These are phyloP conservation scores for Crassisporium funariophilum DNA, from an alignment of 768 basidiomycete genomes.

Conservation along the genomic window DNA sequence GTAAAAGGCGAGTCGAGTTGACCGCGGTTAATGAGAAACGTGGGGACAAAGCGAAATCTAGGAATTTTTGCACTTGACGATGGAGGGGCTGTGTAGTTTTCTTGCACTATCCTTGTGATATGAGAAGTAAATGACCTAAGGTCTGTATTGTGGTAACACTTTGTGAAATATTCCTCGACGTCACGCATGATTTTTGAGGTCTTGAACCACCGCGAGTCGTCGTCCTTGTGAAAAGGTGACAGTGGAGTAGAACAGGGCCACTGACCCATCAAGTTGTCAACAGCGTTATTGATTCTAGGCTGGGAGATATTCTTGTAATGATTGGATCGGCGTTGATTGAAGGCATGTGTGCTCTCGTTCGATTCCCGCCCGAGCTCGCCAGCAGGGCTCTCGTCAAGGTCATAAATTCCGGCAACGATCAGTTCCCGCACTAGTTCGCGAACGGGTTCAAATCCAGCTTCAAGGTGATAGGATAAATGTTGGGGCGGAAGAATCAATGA, in stretches of 20 bases:
- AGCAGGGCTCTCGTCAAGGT: constrained; percentile 7
- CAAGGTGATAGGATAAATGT: constrained; percentile 18
- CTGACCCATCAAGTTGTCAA: constrained; percentile 14
- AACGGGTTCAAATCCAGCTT: constrained; percentile 18
- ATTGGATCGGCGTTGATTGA: neutral
- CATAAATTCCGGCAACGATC: neutral
- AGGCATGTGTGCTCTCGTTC: neutral
- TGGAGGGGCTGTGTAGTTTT: neutral
- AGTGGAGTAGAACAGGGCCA: constrained; percentile 14
- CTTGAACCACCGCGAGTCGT: constrained; percentile 9
- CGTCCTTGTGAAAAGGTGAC: neutral
- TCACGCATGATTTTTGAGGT: constrained; percentile 8
- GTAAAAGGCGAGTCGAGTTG: no score
- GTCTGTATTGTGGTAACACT: constrained; percentile 16
- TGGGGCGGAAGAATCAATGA: constrained; percentile 15
- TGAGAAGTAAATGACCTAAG: constrained; percentile 6
- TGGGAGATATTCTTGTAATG: constrained; percentile 2
- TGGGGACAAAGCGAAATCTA: no score
- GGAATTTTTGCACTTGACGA: neutral
- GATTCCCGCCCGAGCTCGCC: neutral
- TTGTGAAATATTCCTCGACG: constrained; percentile 11
- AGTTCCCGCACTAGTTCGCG: constrained; percentile 5
- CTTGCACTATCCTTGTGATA: constrained; percentile 3
- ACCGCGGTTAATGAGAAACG: no score
- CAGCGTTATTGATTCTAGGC: neutral